Percentiles rank a stretch among this genome's conserved stretches.
phyloP scores from a whole-genome alignment of 805 yeast species.

The Komagataella pseudopastoris region DNA sequence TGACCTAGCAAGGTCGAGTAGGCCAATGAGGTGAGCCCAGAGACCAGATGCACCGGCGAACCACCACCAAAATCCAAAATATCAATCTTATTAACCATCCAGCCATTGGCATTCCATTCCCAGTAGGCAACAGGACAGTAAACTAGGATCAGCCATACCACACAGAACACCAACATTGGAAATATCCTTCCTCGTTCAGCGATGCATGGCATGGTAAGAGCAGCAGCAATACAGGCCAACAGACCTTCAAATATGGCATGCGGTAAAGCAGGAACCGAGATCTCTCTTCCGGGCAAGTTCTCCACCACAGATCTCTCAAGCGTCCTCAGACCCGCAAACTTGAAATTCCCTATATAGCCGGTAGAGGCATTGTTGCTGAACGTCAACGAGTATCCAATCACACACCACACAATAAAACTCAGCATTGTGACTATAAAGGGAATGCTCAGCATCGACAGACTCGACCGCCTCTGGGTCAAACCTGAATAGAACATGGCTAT shows the following conservation, averaged over 20 bases:
- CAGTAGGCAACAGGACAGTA: constrained; percentile 84
- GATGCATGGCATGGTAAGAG: constrained; percentile 75
- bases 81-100: constrained; percentile 69
- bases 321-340: constrained; percentile 59
- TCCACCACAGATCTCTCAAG: constrained; percentile 14
- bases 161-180: constrained; percentile 65
- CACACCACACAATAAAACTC: constrained; percentile 74
- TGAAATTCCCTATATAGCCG: constrained; percentile 68
- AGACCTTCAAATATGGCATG: constrained; percentile 72
- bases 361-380: constrained; percentile 58
- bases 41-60: constrained; percentile 79
- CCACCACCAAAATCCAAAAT: constrained; percentile 92
- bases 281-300: constrained; percentile 4
- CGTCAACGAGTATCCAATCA: constrained; percentile 84
- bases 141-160: constrained; percentile 77
- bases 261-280: constrained; percentile 50
- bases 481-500: constrained; percentile 81
- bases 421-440: constrained; percentile 53
- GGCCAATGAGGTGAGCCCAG: constrained; percentile 82
- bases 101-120: constrained; percentile 84
- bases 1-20: constrained; percentile 63
- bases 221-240: constrained; percentile 72
- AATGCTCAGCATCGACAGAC: constrained; percentile 67
- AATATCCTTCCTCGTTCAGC: constrained; percentile 81
- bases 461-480: constrained; percentile 67